A percentile compares a stretch with the other conserved stretches of the same genome.
Evolutionary conservation across 169 alveolate genomes (phyloP).

Genomic region (Babesia bigemina): DNA sequence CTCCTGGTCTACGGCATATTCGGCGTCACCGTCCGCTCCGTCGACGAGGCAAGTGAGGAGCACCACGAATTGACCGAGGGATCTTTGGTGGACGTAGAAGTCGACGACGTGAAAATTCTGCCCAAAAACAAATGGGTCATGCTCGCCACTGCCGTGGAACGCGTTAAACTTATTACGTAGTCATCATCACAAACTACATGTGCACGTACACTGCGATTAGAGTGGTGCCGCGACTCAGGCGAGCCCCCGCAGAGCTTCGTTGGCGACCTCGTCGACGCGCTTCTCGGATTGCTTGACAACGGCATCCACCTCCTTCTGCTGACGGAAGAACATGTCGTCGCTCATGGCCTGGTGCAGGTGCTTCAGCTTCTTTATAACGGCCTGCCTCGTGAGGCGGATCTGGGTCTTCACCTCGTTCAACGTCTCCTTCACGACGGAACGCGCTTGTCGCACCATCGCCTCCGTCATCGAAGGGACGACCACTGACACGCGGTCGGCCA

Average conservation of each 20-base stretch:
- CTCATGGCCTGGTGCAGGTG: conserved; percentile 51
- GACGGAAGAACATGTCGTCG: conserved; percentile 64
- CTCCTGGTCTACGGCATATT: conserved; percentile 61
- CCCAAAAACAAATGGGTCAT: conserved; percentile 59
- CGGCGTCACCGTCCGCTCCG: conserved; percentile 47
- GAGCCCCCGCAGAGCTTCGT: conserved; percentile 12
- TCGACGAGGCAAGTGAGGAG: not conserved
- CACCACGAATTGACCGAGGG: conserved; percentile 10
- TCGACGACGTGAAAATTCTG: conserved; percentile 39
- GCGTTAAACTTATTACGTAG: conserved; percentile 19
- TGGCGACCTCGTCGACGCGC: conserved; percentile 15
- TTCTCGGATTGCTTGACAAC: conserved; percentile 15
- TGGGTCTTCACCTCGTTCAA: conserved; percentile 11
- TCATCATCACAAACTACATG: not conserved
- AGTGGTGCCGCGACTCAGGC: not conserved
- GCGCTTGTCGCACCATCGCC: conserved; percentile 18
- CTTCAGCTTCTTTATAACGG: conserved; percentile 43
- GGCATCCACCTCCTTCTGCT: conserved; percentile 28
- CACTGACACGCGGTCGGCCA: conserved; percentile 34
- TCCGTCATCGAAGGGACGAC: conserved; percentile 31
- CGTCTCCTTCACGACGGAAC: conserved; percentile 19
- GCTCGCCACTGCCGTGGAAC: conserved; percentile 44
- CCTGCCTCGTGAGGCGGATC: conserved; percentile 43
- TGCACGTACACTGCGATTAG: not conserved
- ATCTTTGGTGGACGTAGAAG: conserved; percentile 21